Evolutionary conservation across 2,329 filamentous ascomycete species (phyloP).

Genomic region (Neopestalotiopsis sp.): DNA sequence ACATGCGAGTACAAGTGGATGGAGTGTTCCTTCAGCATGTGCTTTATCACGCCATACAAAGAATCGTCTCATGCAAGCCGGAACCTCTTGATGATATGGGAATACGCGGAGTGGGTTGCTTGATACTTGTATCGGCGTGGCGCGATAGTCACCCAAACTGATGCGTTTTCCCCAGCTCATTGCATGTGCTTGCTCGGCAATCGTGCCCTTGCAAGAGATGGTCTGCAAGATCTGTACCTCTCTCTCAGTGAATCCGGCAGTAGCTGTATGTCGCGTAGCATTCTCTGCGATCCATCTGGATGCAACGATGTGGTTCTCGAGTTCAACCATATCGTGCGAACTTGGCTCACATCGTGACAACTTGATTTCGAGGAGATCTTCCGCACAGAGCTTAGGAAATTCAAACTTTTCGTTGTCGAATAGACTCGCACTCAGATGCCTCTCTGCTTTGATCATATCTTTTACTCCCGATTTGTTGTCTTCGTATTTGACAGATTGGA

Average conservation of each 20-base stretch:
- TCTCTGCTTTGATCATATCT: neutral
- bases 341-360: neutral
- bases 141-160: neutral
- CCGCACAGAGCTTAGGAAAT: neutral
- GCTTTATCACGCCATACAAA: conserved; percentile 3
- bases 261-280: neutral
- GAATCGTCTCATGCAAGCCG: conserved; percentile 3
- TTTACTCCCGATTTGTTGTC: neutral
- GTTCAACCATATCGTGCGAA: neutral
- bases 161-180: neutral
- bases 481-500: neutral
- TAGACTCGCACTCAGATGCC: neutral
- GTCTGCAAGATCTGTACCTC: neutral
- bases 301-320: neutral
- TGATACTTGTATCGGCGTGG: neutral
- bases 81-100: conserved; percentile 6
- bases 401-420: neutral
- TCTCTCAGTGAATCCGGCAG: neutral
- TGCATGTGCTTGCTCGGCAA: neutral
- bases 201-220: neutral
- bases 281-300: neutral
- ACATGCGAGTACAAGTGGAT: conserved; percentile 2
- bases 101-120: conserved; percentile 2
- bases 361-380: neutral
- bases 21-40: neutral